Conservation (phyloP, 2,329 filamentous ascomycete genomes). For the Colletotrichum aenigma region DNA sequence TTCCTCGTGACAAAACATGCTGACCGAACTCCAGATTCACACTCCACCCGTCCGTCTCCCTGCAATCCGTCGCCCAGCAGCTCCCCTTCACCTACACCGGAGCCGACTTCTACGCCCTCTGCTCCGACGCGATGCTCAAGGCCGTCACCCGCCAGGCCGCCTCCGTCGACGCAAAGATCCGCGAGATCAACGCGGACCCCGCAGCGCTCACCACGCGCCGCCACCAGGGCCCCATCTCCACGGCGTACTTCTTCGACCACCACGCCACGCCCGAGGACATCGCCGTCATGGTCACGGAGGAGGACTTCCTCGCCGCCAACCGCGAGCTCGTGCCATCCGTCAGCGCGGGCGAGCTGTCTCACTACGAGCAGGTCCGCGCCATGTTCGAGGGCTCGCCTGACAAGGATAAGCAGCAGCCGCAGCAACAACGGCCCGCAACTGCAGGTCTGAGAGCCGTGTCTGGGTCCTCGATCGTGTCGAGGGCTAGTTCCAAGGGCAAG, state of each 20-base stretch:
- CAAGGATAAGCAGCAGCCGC: conserved; percentile 41
- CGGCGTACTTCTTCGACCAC: conserved; percentile 96
- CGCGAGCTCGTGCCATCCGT: conserved; percentile 91
- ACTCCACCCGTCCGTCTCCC: conserved; percentile 78
- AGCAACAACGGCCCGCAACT: conserved; percentile 15
- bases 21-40: conserved; percentile 67
- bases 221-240: conserved; percentile 64
- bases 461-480: conserved; percentile 30
- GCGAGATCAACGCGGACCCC: conserved; percentile 62
- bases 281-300: conserved; percentile 84
- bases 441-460: conserved; percentile 24
- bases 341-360: conserved; percentile 86
- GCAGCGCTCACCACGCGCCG: conserved; percentile 24
- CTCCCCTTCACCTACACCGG: conserved; percentile 97
- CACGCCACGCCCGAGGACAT: conserved; percentile 82
- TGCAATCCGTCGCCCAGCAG: conserved; percentile 73
- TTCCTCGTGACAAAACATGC: neutral
- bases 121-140: conserved; percentile 98
- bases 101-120: conserved; percentile 95
- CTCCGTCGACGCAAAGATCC: conserved; percentile 83
- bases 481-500: conserved; percentile 34
- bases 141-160: conserved; percentile 91
- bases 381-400: conserved; percentile 75
- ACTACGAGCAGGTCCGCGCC: conserved; percentile 85
- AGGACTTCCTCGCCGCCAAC: conserved; percentile 84